Conservation (phyloP, 495 filamentous ascomycete genomes). For the Aspergillus kassunensis region DNA sequence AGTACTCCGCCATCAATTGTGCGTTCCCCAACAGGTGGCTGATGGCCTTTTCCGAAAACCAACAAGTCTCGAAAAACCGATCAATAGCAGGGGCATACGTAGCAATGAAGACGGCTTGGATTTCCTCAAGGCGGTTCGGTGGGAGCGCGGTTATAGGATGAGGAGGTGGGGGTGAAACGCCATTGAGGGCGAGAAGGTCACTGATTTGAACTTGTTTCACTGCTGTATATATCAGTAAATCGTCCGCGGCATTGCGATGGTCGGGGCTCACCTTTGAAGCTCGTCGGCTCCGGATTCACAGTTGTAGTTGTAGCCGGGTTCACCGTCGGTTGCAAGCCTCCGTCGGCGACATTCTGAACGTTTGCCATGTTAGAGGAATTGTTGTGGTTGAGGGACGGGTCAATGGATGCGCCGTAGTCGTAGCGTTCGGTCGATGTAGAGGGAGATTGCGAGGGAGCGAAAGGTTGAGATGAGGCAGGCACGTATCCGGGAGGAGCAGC, state of each 20-base stretch:
- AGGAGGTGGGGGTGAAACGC: slow-evolving; percentile 55
- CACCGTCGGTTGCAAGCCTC: slow-evolving; percentile 26
- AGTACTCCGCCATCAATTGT: slow-evolving; percentile 58
- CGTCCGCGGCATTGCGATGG: neutral
- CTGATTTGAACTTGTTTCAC: slow-evolving; percentile 70
- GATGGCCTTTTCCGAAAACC: slow-evolving; percentile 61
- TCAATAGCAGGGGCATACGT: slow-evolving; percentile 76
- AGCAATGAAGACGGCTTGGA: slow-evolving; percentile 67
- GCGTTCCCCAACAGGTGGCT: slow-evolving; percentile 52
- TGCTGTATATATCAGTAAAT: slow-evolving; percentile 24
- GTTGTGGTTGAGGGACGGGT: slow-evolving; percentile 62
- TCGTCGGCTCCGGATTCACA: slow-evolving; percentile 24
- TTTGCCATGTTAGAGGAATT: slow-evolving; percentile 29
- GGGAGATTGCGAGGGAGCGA: slow-evolving; percentile 51
- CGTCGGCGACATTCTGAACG: slow-evolving; percentile 34
- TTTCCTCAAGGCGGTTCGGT: slow-evolving; percentile 57
- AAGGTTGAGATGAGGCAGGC: slow-evolving; percentile 58
- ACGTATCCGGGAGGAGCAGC: slow-evolving; percentile 55
- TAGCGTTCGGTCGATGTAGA: slow-evolving; percentile 43
- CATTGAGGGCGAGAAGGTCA: slow-evolving; percentile 68
- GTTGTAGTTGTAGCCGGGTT: slow-evolving; percentile 26
- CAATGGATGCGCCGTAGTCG: slow-evolving; percentile 61
- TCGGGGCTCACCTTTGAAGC: slow-evolving; percentile 35
- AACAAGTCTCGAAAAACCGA: slow-evolving; percentile 77
- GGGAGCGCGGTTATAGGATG: slow-evolving; percentile 53